Base-by-base conservation (phyloP, 257 asterid genomes). In the Dorcoceras hygrometricum region DNA sequence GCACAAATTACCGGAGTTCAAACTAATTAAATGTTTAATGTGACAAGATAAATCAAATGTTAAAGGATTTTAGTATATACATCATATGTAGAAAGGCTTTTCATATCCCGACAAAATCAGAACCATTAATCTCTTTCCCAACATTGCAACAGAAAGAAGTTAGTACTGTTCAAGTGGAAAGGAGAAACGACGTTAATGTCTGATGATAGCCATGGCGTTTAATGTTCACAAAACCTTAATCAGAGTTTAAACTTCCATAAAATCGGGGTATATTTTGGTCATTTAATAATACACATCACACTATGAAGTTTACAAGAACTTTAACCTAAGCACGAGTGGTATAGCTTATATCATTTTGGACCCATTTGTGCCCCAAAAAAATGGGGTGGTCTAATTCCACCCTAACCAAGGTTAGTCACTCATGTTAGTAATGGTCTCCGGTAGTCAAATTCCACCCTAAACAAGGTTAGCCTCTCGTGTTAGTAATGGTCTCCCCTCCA, bases 1-100 rank as follows among this genome's bases (percentile, higher is more conserved):
- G 84, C 68, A 46, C 8, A 69, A 72, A 62, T 50, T 50, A 61
- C 29, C 57, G 64, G n/a, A 22, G 55, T 58, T 29, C 28, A 67
- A 23, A 53, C 23, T 12, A 54, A 8, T 24, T 5, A 0, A 16
- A 20, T 1, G 61, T 66, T 62, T 36, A 57, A 66, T 57, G 14
- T n/a, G 51, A 57, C 5, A 19, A 62, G 46, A 57, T 53, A 58
- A 46, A 46, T 58, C 23, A 54, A 4, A 20, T 11, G 46, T 8
- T 2, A 61, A 36, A 20, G 8, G 1, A 31, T 12, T 18, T 2
- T 0, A 23, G 23, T 18, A 29, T 19, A 29, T 5, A 59, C 5
- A 59, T 28, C 43, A 20, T 18, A 59, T 2, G n/a, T 12, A 39
- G 50, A 39, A 8, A 59, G 29, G 46, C 65, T n/a, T n/a, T 27